Conservation (phyloP, 208 protist species). For the Leishmania lainsoni region DNA sequence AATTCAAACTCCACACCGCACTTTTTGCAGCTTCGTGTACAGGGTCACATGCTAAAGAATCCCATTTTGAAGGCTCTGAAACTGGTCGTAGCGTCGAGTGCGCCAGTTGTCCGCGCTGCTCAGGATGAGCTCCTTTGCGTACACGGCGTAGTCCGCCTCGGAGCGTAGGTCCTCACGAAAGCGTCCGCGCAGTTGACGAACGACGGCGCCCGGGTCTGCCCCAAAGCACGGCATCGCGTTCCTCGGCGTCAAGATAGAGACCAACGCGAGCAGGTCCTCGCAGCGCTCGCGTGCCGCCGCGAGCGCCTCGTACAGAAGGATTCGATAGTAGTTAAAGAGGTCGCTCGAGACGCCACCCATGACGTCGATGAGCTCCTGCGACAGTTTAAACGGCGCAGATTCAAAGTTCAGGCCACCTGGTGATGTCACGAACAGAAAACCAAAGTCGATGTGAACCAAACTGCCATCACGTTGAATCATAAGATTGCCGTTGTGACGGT, state of each 20-base stretch:
- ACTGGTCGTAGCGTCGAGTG: constrained; percentile 91
- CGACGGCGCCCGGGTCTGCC: constrained; percentile 45
- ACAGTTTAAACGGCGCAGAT: constrained; percentile 94
- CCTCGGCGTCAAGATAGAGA: constrained; percentile 86
- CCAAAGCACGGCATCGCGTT: constrained; percentile 92
- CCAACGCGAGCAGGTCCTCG: constrained; percentile 82
- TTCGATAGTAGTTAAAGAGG: constrained; percentile 90
- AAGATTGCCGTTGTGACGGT: constrained; percentile 96
- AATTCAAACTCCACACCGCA: background rate
- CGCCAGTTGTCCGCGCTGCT: constrained; percentile 93
- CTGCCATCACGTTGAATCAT: constrained; percentile 90
- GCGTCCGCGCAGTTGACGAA: constrained; percentile 78
- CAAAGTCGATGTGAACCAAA: constrained; percentile 98
- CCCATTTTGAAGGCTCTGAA: constrained; percentile 92
- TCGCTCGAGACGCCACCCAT: constrained; percentile 81
- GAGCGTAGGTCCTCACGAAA: constrained; percentile 83
- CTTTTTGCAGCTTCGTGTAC: background rate
- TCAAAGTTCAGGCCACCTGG: constrained; percentile 96
- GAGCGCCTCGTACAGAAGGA: constrained; percentile 88
- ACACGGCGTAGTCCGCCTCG: constrained; percentile 86
- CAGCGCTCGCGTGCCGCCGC: constrained; percentile 67
- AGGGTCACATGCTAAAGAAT: constrained; percentile 47
- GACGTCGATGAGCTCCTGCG: constrained; percentile 91
- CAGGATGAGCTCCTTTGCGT: constrained; percentile 85
- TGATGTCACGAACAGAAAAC: constrained; percentile 96